Evolutionary conservation across 257 asterid species (phyloP).

Genomic region (Gentiana dahurica): DNA sequence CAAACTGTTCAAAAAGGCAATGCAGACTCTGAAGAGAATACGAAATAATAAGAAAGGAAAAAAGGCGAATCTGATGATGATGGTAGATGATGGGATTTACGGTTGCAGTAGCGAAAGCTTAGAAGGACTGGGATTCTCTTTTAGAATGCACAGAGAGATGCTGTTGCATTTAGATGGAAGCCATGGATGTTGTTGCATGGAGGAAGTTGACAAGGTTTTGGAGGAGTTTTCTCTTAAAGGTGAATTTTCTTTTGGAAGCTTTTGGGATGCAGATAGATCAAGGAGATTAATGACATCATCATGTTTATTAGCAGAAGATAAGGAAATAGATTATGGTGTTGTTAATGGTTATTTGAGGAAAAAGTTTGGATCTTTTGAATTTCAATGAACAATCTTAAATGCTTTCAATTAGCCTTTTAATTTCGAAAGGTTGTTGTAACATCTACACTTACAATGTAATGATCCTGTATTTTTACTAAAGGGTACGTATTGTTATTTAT

Average conservation of each 20-base stretch:
- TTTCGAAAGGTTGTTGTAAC: too few species aligned
- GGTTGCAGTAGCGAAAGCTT: constrained; percentile 17
- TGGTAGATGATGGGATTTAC: constrained; percentile 5
- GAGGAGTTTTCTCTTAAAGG: constrained; percentile 57
- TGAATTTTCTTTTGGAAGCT: constrained; percentile 76
- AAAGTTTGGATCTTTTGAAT: constrained; percentile 33
- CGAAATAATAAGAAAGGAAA: constrained; percentile 19
- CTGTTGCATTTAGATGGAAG: constrained; percentile 10
- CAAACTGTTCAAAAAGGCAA: constrained; percentile 36
- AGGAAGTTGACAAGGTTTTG: constrained; percentile 60
- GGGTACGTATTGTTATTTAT: too few species aligned
- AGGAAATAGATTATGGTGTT: constrained; percentile 43
- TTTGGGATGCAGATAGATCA: constrained; percentile 44
- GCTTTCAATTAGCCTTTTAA: background rate
- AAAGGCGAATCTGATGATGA: constrained; percentile 22
- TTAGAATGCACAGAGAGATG: constrained; percentile 13
- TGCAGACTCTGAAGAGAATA: constrained; percentile 31
- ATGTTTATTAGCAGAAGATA: constrained; percentile 18
- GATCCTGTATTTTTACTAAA: too few species aligned
- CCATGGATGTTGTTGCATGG: constrained; percentile 29
- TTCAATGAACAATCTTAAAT: constrained; percentile 11
- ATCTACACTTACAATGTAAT: too few species aligned
- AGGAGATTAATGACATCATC: constrained; percentile 18
- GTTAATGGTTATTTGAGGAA: constrained; percentile 37
- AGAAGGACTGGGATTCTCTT: constrained; percentile 29